A percentile compares a stretch with the other conserved stretches of the same genome.
Evolutionary conservation across 139 green algal genomes (phyloP).

Genomic region (Eudorina sp.): DNA sequence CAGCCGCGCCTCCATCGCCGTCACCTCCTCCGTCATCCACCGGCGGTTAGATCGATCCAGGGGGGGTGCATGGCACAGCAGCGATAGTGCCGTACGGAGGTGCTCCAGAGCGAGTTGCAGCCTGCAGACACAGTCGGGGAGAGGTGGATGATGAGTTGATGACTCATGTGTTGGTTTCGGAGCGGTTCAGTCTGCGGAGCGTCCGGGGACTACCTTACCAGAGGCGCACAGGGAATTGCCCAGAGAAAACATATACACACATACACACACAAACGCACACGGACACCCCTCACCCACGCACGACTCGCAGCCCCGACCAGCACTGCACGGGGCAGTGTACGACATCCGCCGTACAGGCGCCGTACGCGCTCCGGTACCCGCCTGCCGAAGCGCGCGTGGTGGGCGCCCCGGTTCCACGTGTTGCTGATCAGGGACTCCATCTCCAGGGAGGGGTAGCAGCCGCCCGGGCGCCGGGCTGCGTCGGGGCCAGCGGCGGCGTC

Average conservation of each 20-base stretch:
- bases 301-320: too few relatives aligned
- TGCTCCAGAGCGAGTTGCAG: conserved; percentile 1
- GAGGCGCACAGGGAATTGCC: too few relatives aligned
- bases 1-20: background rate
- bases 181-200: too few relatives aligned
- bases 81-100: background rate
- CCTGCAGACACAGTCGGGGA: conserved; percentile 8
- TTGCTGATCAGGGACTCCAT: conserved; percentile 15
- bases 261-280: background rate
- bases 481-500: background rate
- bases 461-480: background rate
- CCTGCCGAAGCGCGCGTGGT: conserved; percentile 39
- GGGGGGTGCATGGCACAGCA: conserved; percentile 9
- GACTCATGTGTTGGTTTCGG: too few relatives aligned
- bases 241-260: too few relatives aligned
- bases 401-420: conserved; percentile 42
- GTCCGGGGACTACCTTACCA: too few relatives aligned
- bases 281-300: too few relatives aligned
- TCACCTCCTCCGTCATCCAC: conserved; percentile 29
- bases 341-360: background rate
- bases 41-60: background rate
- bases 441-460: background rate
- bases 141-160: too few relatives aligned
- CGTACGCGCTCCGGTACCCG: background rate
- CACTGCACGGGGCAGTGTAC: too few relatives aligned